A percentile compares a stretch with the other conserved stretches of the same genome.
phyloP scores from a whole-genome alignment of 2,329 filamentous ascomycete genomes.

The Camptophora hylomeconis region DNA sequence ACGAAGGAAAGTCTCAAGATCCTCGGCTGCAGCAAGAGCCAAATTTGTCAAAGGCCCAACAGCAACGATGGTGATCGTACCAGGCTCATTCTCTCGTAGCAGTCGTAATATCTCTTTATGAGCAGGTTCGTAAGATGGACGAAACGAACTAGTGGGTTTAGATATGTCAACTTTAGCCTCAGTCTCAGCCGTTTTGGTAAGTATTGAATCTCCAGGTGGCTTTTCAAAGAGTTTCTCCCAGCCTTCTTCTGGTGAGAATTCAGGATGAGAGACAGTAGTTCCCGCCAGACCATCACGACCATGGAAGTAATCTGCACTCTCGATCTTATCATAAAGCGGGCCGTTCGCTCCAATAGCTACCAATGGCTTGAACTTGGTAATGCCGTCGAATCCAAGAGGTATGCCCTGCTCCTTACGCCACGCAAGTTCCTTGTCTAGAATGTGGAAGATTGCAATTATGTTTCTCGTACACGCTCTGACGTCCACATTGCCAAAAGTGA shows the following conservation, averaged over 20 bases:
- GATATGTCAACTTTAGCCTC: too few species aligned
- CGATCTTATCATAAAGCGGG: slow-evolving; percentile 67
- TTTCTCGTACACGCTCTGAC: slow-evolving; percentile 82
- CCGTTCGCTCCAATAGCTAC: slow-evolving; percentile 79
- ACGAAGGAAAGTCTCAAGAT: slow-evolving; percentile 76
- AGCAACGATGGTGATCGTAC: slow-evolving; percentile 80
- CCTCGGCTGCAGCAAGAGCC: slow-evolving; percentile 74
- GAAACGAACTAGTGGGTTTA: slow-evolving; percentile 53
- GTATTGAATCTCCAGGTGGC: slow-evolving; percentile 26
- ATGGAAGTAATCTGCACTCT: slow-evolving; percentile 79
- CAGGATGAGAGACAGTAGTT: slow-evolving; percentile 55
- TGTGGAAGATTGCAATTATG: slow-evolving; percentile 78
- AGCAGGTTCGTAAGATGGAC: slow-evolving; percentile 57
- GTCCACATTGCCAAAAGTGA: slow-evolving; percentile 90
- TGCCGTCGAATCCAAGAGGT: slow-evolving; percentile 56
- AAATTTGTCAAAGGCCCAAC: slow-evolving; percentile 90
- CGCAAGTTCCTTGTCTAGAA: slow-evolving; percentile 74
- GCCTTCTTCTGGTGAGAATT: slow-evolving; percentile 59
- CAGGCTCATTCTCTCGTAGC: slow-evolving; percentile 64
- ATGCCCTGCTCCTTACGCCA: slow-evolving; percentile 64
- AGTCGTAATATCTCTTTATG: slow-evolving; percentile 84
- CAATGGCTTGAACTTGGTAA: slow-evolving; percentile 63
- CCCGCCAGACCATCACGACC: slow-evolving; percentile 65
- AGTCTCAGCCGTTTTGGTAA: slow-evolving; percentile 32
- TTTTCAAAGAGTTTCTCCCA: slow-evolving; percentile 57